These are phyloP conservation scores for Magnusiomyces fungicola DNA, from an alignment of 1,139 yeast genomes.

Conservation along the genomic window DNA sequence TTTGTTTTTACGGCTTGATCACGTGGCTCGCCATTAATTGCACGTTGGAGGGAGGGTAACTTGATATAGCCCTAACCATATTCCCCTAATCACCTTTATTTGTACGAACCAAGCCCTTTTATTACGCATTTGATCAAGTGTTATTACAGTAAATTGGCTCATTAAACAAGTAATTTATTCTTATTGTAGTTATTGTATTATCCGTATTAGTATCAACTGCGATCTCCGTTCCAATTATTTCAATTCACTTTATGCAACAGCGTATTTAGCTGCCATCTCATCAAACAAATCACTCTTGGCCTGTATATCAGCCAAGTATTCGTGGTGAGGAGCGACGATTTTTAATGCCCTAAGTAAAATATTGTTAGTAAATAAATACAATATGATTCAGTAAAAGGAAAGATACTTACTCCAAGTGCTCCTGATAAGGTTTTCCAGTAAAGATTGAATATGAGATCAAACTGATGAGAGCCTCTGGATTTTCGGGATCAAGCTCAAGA, in stretches of 20 bases:
- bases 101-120: too few species aligned
- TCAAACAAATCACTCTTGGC: slow-evolving; percentile 51
- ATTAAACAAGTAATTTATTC: too few species aligned
- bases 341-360: slow-evolving; percentile 31
- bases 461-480: slow-evolving; percentile 52
- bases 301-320: slow-evolving; percentile 43
- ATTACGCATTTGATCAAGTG: too few species aligned
- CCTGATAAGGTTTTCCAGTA: slow-evolving; percentile 40
- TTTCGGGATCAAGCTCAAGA: slow-evolving; percentile 32
- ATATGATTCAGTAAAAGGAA: background rate
- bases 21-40: too few species aligned
- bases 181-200: too few species aligned
- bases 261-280: slow-evolving; percentile 49
- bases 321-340: slow-evolving; percentile 43
- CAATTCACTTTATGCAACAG: slow-evolving; percentile 13
- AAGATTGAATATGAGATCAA: slow-evolving; percentile 48
- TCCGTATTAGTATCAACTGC: too few species aligned
- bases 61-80: too few species aligned
- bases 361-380: background rate
- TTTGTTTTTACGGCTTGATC: too few species aligned
- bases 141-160: too few species aligned
- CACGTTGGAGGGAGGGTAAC: too few species aligned
- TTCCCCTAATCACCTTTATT: too few species aligned
- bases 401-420: slow-evolving; percentile 12
- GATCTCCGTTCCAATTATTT: too few species aligned